These are phyloP conservation scores for Datisca glomerata DNA, from an alignment of 306 rosid species.

Conservation along the genomic window DNA sequence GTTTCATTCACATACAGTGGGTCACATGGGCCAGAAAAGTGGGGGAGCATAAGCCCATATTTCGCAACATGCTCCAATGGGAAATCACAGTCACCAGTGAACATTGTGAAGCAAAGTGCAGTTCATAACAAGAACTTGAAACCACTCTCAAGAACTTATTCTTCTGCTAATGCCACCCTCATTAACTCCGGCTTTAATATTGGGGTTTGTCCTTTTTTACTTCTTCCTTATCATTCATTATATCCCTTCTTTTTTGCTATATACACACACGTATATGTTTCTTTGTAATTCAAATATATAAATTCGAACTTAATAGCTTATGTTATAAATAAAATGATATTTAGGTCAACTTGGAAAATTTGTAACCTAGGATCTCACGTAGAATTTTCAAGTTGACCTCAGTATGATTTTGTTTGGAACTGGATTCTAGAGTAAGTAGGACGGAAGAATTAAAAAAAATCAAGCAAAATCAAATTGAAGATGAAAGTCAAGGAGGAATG, in stretches of 20 bases:
- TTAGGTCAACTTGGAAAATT: too few relatives aligned
- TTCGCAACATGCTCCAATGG: constrained; percentile 47
- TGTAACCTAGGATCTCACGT: too few relatives aligned
- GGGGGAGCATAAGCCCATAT: constrained; percentile 59
- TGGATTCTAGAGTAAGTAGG: too few relatives aligned
- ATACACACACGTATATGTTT: not conserved
- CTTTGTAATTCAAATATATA: not conserved
- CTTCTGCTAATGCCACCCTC: constrained; percentile 41
- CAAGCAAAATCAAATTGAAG: too few relatives aligned
- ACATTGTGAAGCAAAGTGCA: constrained; percentile 17
- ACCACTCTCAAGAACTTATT: constrained; percentile 31
- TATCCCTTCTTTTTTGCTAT: not conserved
- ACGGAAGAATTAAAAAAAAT: too few relatives aligned
- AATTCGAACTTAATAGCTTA: too few relatives aligned
- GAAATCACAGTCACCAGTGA: constrained; percentile 57
- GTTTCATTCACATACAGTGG: constrained; percentile 41
- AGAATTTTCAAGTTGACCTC: too few relatives aligned
- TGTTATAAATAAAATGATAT: too few relatives aligned
- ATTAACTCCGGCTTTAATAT: constrained; percentile 50
- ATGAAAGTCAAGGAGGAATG: too few relatives aligned
- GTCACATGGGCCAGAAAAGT: constrained; percentile 35
- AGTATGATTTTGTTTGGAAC: too few relatives aligned
- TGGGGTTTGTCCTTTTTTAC: constrained; percentile 40
- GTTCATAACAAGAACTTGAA: constrained; percentile 11
- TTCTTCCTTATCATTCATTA: not conserved